Conservation (phyloP, 176 grass and related monocot species). For the Oryza longistaminata region DNA sequence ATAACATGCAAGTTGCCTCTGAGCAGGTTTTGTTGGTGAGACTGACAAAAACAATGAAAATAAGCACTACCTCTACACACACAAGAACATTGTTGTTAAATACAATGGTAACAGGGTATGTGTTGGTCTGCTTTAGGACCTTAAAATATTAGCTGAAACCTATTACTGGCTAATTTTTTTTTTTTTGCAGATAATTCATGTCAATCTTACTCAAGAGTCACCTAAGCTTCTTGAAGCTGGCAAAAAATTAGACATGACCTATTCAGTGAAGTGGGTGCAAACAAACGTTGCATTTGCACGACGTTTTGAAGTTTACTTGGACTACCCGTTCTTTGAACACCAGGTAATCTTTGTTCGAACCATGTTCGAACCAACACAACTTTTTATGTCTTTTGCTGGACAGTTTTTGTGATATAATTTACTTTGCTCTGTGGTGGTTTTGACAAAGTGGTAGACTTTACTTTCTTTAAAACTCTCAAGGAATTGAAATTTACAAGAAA, state of each 20-base stretch:
- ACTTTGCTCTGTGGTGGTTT: constrained; percentile 11
- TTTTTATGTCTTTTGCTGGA: not conserved
- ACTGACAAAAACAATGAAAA: constrained; percentile 93
- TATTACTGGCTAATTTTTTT: constrained; percentile 22
- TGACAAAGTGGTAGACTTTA: constrained; percentile 12
- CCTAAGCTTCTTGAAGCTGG: constrained; percentile 96
- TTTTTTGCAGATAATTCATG: constrained; percentile 87
- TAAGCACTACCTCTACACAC: constrained; percentile 91
- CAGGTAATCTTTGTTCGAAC: constrained; percentile 62
- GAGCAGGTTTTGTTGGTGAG: constrained; percentile 90
- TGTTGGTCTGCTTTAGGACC: not conserved
- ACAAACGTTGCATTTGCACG: constrained; percentile 90
- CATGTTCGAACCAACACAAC: not conserved
- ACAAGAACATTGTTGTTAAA: constrained; percentile 78
- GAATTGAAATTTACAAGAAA: constrained; percentile 13
- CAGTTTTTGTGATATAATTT: constrained; percentile 1
- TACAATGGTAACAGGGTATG: constrained; percentile 82
- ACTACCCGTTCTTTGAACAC: constrained; percentile 97
- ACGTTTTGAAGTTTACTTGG: constrained; percentile 97
- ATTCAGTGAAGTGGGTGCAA: constrained; percentile 83
- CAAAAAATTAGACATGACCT: constrained; percentile 92
- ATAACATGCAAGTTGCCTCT: constrained; percentile 30
- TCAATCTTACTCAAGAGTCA: constrained; percentile 92
- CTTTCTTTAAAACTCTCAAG: constrained; percentile 8
- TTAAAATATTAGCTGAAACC: constrained; percentile 18